These are phyloP conservation scores for Magnusiomyces suaveolens DNA, from an alignment of 1,139 yeast genomes.

Conservation along the genomic window DNA sequence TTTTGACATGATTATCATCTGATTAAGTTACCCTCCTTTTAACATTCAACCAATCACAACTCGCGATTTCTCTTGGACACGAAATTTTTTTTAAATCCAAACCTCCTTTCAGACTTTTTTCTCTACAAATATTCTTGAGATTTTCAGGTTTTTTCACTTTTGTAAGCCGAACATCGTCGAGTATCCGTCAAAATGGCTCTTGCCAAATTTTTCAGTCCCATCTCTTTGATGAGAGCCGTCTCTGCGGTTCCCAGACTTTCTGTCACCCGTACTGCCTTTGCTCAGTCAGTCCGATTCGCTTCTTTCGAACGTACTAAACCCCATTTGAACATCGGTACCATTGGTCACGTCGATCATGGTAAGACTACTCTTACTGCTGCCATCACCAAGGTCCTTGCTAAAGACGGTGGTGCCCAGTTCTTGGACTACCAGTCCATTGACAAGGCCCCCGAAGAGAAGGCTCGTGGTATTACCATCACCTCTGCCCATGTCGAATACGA, in stretches of 20 bases:
- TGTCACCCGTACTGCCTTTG: not conserved
- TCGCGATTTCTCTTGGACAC: not conserved
- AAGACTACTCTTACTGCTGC: slow-evolving; percentile 98
- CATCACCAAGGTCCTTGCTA: slow-evolving; percentile 86
- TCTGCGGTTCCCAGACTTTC: slow-evolving; percentile 6
- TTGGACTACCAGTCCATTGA: slow-evolving; percentile 90
- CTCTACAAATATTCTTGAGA: not conserved
- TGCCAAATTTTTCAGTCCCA: slow-evolving; percentile 3
- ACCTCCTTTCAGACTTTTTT: not conserved
- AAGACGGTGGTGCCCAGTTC: slow-evolving; percentile 85
- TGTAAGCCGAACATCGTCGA: no score
- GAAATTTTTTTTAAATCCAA: not conserved
- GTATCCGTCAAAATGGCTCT: not conserved
- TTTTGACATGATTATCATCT: not conserved
- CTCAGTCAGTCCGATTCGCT: slow-evolving; percentile 12
- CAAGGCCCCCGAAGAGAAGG: slow-evolving; percentile 98
- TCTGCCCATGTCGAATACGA: slow-evolving; percentile 96
- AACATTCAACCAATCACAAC: not conserved
- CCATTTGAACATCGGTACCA: slow-evolving; percentile 92
- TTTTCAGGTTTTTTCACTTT: no score
- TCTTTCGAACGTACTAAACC: slow-evolving; percentile 49
- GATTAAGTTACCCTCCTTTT: not conserved
- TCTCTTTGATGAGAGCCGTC: slow-evolving; percentile 1
- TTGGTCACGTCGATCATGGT: slow-evolving; percentile 97
- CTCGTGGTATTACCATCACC: slow-evolving; percentile 97